Base-by-base conservation (phyloP, 176 grass and related monocot species). In the Zizania latifolia region DNA sequence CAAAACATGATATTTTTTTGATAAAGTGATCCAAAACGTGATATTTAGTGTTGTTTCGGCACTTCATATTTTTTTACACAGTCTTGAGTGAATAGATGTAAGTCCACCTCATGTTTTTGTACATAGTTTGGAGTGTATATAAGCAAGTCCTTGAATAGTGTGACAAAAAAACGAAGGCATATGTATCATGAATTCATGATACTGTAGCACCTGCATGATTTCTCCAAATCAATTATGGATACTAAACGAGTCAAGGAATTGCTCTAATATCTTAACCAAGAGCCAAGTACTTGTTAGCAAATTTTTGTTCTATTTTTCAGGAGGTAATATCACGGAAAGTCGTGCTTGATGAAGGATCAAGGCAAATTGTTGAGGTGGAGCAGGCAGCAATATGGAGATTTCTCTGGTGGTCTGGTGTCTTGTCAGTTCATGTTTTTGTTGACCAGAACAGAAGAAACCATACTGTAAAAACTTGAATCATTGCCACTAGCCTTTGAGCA, bases 321-420 rank as follows among this genome's bases (percentile, higher is more conserved):
- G 91, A 94, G 87, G 94, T 92, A 33, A 32, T 98, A 75, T 98
- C 88, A 37, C 87, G 94, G 35, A 92, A 88, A 63, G 91, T 98
- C 0, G 40, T 98, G 51, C 32, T 98, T 68, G 94, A 98, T 5
- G 91, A 98, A 65, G 86, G 86, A 61, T 80, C 62, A 11, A 87
- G 89, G 68, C 94, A 94, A 70, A 56, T 98, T 41, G 86, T 98
- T 63, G 94, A 98, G 83, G 53, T 98, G 84, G 94, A 98, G 62
- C 91, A 98, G 69, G 94, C 94, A 44, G 94, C 89, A 6, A 81
- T 91, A 33, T 94, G 94, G 94, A 79, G 85, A 53, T 98, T 98
- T 62, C 94, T 98, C 33, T 98, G 91, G 94, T 98, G 91, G 91
- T 93, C 91, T 63, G 94, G 94, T 34, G 70, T 88, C 53, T 89